phyloP scores from a whole-genome alignment of 305 asterid genomes.

The Lippia alba region DNA sequence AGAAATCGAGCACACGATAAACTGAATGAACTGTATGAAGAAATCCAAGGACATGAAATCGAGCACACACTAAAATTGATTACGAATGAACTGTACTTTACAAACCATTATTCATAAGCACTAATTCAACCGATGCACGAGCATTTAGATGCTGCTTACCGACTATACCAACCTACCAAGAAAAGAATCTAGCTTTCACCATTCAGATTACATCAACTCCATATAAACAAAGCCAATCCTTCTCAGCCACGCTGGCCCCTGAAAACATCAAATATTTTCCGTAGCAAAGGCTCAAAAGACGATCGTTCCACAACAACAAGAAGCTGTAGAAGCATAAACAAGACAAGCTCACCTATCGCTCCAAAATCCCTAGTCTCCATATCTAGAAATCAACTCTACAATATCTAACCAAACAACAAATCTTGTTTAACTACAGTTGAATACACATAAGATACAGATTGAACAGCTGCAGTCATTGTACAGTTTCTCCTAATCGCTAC shows the following conservation, averaged over 20 bases:
- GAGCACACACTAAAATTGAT: constrained; percentile 1
- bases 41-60: constrained; percentile 5
- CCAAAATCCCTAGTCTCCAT: constrained; percentile 26
- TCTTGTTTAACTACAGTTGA: constrained; percentile 37
- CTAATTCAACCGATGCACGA: constrained; percentile 19
- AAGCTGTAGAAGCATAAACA: constrained; percentile 16
- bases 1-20: neutral
- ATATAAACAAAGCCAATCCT: constrained; percentile 22
- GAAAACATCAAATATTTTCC: neutral
- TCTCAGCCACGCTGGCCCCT: constrained; percentile 11
- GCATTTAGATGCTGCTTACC: neutral
- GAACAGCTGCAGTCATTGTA: constrained; percentile 38
- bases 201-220: constrained; percentile 12
- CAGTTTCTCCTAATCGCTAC: constrained; percentile 35
- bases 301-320: neutral
- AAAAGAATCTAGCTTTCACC: neutral
- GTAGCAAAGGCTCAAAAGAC: neutral
- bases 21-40: constrained; percentile 6
- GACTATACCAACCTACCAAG: neutral
- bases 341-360: constrained; percentile 23
- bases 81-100: neutral
- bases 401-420: constrained; percentile 30
- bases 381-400: constrained; percentile 38
- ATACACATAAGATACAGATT: constrained; percentile 45
- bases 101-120: neutral